A percentile compares a stretch with the other conserved stretches of the same genome.
These are phyloP conservation scores for Escallonia herrerae DNA, from an alignment of 129 eudicot species.

Conservation along the genomic window DNA sequence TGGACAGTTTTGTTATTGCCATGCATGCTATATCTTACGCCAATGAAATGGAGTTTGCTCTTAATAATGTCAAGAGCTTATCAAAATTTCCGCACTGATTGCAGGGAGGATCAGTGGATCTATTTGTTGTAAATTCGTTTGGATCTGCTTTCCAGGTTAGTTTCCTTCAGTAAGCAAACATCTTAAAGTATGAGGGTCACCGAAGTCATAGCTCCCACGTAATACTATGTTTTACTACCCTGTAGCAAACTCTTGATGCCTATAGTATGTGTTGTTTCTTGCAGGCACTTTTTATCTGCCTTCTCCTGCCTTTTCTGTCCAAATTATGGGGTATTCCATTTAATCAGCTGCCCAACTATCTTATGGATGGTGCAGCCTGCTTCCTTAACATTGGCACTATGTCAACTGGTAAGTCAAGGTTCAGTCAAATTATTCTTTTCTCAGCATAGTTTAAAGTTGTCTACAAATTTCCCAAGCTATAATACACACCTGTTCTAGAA, in stretches of 20 bases:
- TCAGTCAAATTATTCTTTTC: slow-evolving; percentile 2
- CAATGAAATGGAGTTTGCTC: too few relatives aligned
- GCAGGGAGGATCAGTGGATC: slow-evolving; percentile 94
- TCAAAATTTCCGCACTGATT: background rate
- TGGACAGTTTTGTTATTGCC: too few relatives aligned
- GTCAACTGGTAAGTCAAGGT: slow-evolving; percentile 42
- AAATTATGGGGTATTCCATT: slow-evolving; percentile 95
- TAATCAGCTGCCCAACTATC: slow-evolving; percentile 74
- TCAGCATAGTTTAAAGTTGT: background rate
- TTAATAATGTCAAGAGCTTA: too few relatives aligned
- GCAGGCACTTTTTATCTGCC: slow-evolving; percentile 93
- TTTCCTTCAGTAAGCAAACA: background rate
- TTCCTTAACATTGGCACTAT: slow-evolving; percentile 66
- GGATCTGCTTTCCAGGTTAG: slow-evolving; percentile 98
- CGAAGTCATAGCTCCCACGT: background rate
- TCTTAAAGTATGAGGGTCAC: background rate
- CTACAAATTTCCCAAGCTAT: too few relatives aligned
- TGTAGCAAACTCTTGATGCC: background rate
- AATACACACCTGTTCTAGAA: too few relatives aligned
- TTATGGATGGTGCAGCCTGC: slow-evolving; percentile 96
- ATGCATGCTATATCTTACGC: too few relatives aligned
- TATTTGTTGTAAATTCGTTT: slow-evolving; percentile 88
- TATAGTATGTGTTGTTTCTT: background rate
- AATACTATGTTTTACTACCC: background rate
- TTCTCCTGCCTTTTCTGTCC: slow-evolving; percentile 88